Evolutionary conservation across 371 early-diverging fungal genomes (phyloP), one percentile per base, ranked within the genome.

Genomic region (Apophysomyces variabilis): DNA sequence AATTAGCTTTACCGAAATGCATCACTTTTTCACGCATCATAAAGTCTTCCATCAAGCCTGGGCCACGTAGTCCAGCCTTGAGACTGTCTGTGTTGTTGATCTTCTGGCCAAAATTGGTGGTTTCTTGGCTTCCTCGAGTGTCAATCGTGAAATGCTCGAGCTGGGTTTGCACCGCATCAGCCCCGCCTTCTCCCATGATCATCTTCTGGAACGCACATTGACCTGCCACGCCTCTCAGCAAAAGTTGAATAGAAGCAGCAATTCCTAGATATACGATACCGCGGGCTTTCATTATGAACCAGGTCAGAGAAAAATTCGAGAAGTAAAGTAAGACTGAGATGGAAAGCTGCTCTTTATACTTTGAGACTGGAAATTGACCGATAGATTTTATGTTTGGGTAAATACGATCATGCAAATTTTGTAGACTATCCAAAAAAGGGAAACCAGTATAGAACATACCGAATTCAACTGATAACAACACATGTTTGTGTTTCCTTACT

Each of bases 21-120:
- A 74, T 76, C 32, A 86, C 73, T 57, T 82, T 82, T 59, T 86
- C 83, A 35, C 77, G 78, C 59, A 81, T 60, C 64, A 69, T 66
- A 46, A 83, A 82, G 60, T 86, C 87, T 64, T 84, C 77, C 64
- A 85, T 44, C n/a, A 84, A 62, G 12, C 78, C 73, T 14, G 85
- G 83, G 1, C 85, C 87, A 60, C 77, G 71, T 12, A 66, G 62
- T 18, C 83, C 84, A 58, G 82, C 86, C 47, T 62, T 66, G 47
- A 70, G 47, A 32, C 66, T 70, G 45, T 70, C 66, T 5, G 58
- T 57, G 39, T 70, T 66, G 56, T 70, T 66, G 11, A 70, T 50
- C 1, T 54, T 58, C 35, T 66, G 66, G 18, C 67, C 67, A 18
- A 57, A 62, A 26, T 57, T 62, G 21, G 67, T 67, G 1, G 67